A percentile compares a stretch with the other conserved stretches of the same genome.
These are phyloP conservation scores for Pythium sukuiense DNA, from an alignment of 352 stramenopile species.

Conservation along the genomic window DNA sequence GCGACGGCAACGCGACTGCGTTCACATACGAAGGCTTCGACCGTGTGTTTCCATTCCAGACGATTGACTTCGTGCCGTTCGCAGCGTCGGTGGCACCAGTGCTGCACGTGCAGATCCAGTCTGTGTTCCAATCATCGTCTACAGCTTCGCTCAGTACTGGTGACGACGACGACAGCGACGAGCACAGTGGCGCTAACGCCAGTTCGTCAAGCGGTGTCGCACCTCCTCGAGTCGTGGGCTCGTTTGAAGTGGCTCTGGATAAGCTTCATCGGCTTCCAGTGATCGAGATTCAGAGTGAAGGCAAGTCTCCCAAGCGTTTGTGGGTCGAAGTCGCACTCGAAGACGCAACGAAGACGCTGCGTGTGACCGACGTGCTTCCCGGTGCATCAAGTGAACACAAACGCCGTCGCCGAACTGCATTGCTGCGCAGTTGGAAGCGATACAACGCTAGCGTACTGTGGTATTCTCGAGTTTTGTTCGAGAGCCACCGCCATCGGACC, in stretches of 20 bases:
- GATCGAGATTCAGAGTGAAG: constrained; percentile 66
- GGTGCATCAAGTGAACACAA: constrained; percentile 73
- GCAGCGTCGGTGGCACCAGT: constrained; percentile 60
- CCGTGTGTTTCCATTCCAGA: constrained; percentile 70
- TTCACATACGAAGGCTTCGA: constrained; percentile 63
- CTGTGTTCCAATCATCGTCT: constrained; percentile 44
- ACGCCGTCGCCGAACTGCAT: constrained; percentile 54
- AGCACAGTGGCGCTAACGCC: constrained; percentile 3
- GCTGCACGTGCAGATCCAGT: constrained; percentile 77
- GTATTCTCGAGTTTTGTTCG: constrained; percentile 39
- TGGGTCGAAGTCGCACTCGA: constrained; percentile 81
- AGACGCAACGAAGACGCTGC: constrained; percentile 76
- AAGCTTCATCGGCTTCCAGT: constrained; percentile 79
- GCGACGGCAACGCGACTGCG: constrained; percentile 1
- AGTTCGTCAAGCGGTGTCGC: constrained; percentile 10
- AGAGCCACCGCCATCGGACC: constrained; percentile 19
- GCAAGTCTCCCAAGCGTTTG: constrained; percentile 55
- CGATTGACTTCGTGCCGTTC: constrained; percentile 81
- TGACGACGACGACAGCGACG: constrained; percentile 17
- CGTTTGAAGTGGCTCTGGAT: constrained; percentile 80
- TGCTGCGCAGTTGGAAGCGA: constrained; percentile 77
- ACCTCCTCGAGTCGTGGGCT: constrained; percentile 48
- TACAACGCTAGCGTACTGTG: constrained; percentile 73
- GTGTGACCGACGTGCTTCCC: constrained; percentile 80
- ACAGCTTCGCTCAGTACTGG: constrained; percentile 19